Conservation (phyloP, 2,329 filamentous ascomycete species). For the Aspergillus spinulosporus region DNA sequence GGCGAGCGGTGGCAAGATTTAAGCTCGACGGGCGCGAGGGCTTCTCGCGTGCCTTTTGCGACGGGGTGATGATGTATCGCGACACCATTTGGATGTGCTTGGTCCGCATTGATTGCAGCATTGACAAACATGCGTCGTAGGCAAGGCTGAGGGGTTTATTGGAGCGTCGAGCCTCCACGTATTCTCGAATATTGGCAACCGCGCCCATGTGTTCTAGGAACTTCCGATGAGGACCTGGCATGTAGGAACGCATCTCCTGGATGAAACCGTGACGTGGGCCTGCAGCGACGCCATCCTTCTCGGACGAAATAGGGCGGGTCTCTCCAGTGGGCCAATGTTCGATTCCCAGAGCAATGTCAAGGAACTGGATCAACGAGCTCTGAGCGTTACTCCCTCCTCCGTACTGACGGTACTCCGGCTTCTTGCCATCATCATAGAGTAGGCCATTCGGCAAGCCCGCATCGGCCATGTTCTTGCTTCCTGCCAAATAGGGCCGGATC, state of each 20-base stretch:
- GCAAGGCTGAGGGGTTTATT: constrained; percentile 72
- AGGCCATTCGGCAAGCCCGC: constrained; percentile 86
- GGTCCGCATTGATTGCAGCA: constrained; percentile 76
- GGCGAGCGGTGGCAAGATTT: constrained; percentile 55
- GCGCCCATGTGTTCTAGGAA: constrained; percentile 79
- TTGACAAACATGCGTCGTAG: constrained; percentile 86
- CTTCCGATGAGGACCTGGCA: constrained; percentile 88
- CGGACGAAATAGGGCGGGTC: constrained; percentile 46
- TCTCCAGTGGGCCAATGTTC: constrained; percentile 88
- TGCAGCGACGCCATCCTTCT: constrained; percentile 47
- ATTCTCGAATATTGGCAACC: constrained; percentile 85
- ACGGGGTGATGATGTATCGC: constrained; percentile 90
- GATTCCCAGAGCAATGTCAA: constrained; percentile 86
- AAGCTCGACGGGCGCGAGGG: constrained; percentile 31
- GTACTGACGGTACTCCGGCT: constrained; percentile 74
- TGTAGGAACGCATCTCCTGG: constrained; percentile 93
- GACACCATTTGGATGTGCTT: constrained; percentile 96
- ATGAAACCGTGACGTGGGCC: constrained; percentile 82
- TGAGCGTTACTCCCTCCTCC: constrained; percentile 95
- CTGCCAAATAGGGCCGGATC: constrained; percentile 92
- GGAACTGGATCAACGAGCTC: constrained; percentile 95
- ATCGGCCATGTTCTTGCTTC: constrained; percentile 96
- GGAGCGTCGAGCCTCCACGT: constrained; percentile 63
- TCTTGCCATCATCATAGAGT: constrained; percentile 77
- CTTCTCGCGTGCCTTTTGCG: constrained; percentile 63